Percentiles rank a stretch among this genome's conserved stretches.
Evolutionary conservation across 805 yeast genomes (phyloP).

Genomic region (Nakazawaea pomicola): DNA sequence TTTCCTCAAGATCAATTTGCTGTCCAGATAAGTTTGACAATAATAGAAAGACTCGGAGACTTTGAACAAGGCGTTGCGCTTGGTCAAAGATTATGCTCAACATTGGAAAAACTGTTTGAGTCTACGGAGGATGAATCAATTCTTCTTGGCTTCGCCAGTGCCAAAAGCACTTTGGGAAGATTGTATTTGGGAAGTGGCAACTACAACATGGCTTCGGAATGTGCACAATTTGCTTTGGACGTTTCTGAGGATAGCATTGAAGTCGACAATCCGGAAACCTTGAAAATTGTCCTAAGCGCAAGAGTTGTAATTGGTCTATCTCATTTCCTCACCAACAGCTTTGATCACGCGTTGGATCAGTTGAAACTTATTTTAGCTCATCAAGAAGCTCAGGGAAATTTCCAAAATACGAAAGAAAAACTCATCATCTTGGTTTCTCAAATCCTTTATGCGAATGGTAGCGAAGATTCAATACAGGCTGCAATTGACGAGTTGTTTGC

Average conservation of each 20-base stretch:
- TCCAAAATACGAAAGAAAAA: slow-evolving; percentile 25
- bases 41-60: slow-evolving; percentile 67
- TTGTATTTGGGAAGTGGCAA: slow-evolving; percentile 55
- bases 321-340: slow-evolving; percentile 55
- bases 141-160: slow-evolving; percentile 46
- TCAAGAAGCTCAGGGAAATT: slow-evolving; percentile 24
- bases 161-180: slow-evolving; percentile 71
- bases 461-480: slow-evolving; percentile 72
- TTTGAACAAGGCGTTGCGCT: slow-evolving; percentile 48
- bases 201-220: slow-evolving; percentile 55
- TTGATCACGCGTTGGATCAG: slow-evolving; percentile 61
- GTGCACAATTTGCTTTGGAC: slow-evolving; percentile 51
- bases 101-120: slow-evolving; percentile 56
- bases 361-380: slow-evolving; percentile 62
- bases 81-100: slow-evolving; percentile 39
- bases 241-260: slow-evolving; percentile 36
- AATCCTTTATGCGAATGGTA: slow-evolving; percentile 70
- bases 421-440: slow-evolving; percentile 74
- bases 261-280: slow-evolving; percentile 24
- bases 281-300: slow-evolving; percentile 6
- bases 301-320: slow-evolving; percentile 60
- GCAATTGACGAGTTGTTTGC: slow-evolving; percentile 79
- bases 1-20: slow-evolving; percentile 56
- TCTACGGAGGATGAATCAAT: slow-evolving; percentile 41
- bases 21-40: slow-evolving; percentile 45